Conservation (phyloP, 768 basidiomycete genomes). For the Panaeolus papilionaceus region DNA sequence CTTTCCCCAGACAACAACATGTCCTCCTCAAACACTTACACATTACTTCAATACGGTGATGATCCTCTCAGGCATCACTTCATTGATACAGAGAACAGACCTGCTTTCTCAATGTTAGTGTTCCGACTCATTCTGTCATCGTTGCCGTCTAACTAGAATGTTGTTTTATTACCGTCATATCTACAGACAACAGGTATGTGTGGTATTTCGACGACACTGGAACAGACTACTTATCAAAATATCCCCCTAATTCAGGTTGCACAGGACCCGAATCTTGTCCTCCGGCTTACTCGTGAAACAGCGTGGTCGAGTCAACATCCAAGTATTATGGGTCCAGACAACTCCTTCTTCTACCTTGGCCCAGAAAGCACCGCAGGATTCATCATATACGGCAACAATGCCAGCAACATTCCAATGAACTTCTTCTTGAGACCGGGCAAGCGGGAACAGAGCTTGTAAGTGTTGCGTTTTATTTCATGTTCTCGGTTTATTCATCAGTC, state of each 20-base stretch:
- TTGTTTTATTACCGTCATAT: neutral
- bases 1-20: slow-evolving; percentile 30
- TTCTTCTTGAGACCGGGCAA: slow-evolving; percentile 59
- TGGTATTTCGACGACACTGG: neutral
- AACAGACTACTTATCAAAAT: neutral
- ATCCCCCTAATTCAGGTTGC: slow-evolving; percentile 47
- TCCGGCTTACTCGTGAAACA: slow-evolving; percentile 68
- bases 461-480: slow-evolving; percentile 21
- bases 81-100: slow-evolving; percentile 66
- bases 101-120: slow-evolving; percentile 74
- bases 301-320: slow-evolving; percentile 73
- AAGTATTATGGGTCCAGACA: slow-evolving; percentile 81
- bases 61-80: slow-evolving; percentile 67
- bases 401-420: slow-evolving; percentile 59
- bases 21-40: slow-evolving; percentile 36
- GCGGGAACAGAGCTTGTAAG: slow-evolving; percentile 68
- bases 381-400: slow-evolving; percentile 72
- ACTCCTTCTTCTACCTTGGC: slow-evolving; percentile 78
- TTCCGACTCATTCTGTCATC: neutral
- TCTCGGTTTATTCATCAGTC: slow-evolving; percentile 12
- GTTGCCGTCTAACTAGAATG: neutral
- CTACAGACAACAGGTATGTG: slow-evolving; percentile 24
- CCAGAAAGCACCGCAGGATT: slow-evolving; percentile 66
- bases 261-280: slow-evolving; percentile 62
- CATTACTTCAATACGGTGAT: slow-evolving; percentile 69